Evolutionary conservation across 2,329 filamentous ascomycete genomes (phyloP).

Genomic region (Ophiostoma montium): DNA sequence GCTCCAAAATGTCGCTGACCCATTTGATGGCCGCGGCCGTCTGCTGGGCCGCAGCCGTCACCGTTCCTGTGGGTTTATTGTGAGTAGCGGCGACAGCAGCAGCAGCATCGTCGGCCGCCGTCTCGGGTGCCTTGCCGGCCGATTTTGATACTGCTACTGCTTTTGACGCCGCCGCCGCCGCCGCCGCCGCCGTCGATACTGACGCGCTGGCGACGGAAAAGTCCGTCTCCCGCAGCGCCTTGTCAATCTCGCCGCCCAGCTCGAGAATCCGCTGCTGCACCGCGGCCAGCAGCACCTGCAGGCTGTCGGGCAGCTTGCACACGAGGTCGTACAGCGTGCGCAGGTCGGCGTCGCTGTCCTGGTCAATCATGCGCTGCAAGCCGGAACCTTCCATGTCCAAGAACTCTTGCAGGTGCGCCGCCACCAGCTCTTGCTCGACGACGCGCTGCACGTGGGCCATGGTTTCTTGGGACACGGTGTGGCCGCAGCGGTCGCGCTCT

Average conservation of each 20-base stretch:
- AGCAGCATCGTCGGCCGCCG: constrained; percentile 21
- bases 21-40: constrained; percentile 83
- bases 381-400: constrained; percentile 75
- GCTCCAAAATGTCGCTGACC: constrained; percentile 75
- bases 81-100: neutral
- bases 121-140: constrained; percentile 26
- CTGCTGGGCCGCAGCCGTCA: constrained; percentile 47
- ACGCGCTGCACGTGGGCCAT: constrained; percentile 60
- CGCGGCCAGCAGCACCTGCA: constrained; percentile 52
- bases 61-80: neutral
- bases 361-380: constrained; percentile 79
- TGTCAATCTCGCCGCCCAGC: constrained; percentile 73
- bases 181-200: constrained; percentile 18
- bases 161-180: constrained; percentile 13
- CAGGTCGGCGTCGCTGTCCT: constrained; percentile 67
- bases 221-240: constrained; percentile 41
- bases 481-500: constrained; percentile 69
- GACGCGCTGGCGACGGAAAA: no score
- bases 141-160: neutral
- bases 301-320: constrained; percentile 60
- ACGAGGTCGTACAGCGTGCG: constrained; percentile 71
- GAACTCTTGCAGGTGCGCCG: constrained; percentile 63
- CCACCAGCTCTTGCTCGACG: constrained; percentile 69
- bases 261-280: constrained; percentile 65
- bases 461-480: constrained; percentile 62